These are phyloP conservation scores for Citrus sp. DNA, from an alignment of 345 rosid species.

Conservation along the genomic window DNA sequence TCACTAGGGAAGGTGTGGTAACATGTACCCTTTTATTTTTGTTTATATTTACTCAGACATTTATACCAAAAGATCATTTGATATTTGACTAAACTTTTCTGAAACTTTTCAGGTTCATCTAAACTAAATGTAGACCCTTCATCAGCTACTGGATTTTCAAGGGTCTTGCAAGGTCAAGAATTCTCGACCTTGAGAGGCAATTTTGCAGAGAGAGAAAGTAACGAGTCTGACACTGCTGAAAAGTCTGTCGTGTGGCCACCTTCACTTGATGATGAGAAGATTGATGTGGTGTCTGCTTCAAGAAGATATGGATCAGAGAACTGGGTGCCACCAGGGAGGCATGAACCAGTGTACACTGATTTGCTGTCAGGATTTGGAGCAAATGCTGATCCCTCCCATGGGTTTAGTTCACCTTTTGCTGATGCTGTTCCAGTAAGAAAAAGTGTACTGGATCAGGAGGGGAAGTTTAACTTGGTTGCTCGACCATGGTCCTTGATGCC, in stretches of 20 bases:
- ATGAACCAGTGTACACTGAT: conserved; percentile 53
- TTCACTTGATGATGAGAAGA: conserved; percentile 53
- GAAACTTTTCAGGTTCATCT: conserved; percentile 31
- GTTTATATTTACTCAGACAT: not conserved
- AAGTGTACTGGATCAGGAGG: conserved; percentile 38
- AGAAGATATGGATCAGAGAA: conserved; percentile 51
- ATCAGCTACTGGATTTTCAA: conserved; percentile 50
- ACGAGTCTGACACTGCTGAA: conserved; percentile 52
- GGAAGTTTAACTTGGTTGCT: conserved; percentile 37
- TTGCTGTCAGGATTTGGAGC: conserved; percentile 60
- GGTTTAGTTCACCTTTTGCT: conserved; percentile 33
- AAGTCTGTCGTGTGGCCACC: conserved; percentile 56
- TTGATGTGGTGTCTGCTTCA: conserved; percentile 42
- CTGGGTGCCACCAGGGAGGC: conserved; percentile 47
- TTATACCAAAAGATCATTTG: not conserved
- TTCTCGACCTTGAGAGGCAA: conserved; percentile 64
- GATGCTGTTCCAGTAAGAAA: conserved; percentile 35
- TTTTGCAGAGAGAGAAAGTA: conserved; percentile 43
- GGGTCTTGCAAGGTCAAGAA: conserved; percentile 87
- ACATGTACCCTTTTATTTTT: not conserved
- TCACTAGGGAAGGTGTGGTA: conserved; percentile 56
- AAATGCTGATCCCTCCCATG: conserved; percentile 35
- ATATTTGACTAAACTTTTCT: not conserved
- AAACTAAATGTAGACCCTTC: conserved; percentile 54
- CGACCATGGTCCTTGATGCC: conserved; percentile 51